These are phyloP conservation scores for Pelargonium citronellum DNA, from an alignment of 441 rosid species.

Conservation along the genomic window DNA sequence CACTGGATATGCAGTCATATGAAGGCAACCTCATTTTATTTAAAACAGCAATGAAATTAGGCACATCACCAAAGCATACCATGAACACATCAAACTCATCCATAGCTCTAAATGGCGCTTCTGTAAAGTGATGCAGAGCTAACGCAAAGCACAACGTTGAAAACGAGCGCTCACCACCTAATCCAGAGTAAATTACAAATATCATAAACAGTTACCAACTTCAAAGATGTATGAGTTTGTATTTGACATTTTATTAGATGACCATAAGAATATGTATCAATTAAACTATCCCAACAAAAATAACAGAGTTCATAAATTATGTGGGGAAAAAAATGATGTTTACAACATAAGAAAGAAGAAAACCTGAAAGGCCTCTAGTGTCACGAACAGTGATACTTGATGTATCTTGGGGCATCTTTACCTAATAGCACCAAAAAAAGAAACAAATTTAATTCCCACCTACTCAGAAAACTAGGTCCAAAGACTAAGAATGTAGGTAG, in stretches of 20 bases:
- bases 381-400: constrained; percentile 68
- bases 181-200: constrained; percentile 10
- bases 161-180: constrained; percentile 97
- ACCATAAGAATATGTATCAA: constrained; percentile 8
- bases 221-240: background rate
- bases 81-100: constrained; percentile 98
- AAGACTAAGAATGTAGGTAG: background rate
- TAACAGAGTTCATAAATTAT: background rate
- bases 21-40: constrained; percentile 8
- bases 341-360: constrained; percentile 17
- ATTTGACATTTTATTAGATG: background rate
- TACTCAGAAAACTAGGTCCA: background rate
- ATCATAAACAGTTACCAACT: background rate
- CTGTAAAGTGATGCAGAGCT: constrained; percentile 90
- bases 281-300: background rate
- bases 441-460: background rate
- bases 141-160: constrained; percentile 94
- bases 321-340: background rate
- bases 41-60: constrained; percentile 1
- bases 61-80: constrained; percentile 36
- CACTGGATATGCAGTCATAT: constrained; percentile 1
- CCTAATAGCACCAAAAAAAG: constrained; percentile 36
- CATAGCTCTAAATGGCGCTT: constrained; percentile 96
- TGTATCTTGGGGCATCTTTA: constrained; percentile 97
- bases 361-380: constrained; percentile 95